These are phyloP conservation scores for Butyriboletus loyo DNA, from an alignment of 768 basidiomycete genomes.

Conservation along the genomic window DNA sequence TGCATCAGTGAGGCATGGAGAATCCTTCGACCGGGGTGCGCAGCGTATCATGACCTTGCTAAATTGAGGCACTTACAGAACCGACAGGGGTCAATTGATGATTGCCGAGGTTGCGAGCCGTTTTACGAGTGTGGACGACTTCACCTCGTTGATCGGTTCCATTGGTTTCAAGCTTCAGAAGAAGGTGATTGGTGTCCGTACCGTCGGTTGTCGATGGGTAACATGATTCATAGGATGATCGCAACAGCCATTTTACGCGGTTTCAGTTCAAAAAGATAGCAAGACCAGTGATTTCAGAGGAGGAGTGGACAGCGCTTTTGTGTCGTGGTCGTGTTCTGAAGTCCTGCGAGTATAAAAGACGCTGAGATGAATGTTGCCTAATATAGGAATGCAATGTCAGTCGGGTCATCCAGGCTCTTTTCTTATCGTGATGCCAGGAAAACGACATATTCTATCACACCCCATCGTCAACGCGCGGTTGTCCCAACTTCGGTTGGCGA, in stretches of 20 bases:
- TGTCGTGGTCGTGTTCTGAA: conserved; percentile 61
- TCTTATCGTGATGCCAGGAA: conserved; percentile 28
- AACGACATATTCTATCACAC: conserved; percentile 58
- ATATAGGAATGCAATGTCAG: background rate
- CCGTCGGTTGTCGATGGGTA: background rate
- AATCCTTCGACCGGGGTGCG: conserved; percentile 78
- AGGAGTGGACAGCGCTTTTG: conserved; percentile 59
- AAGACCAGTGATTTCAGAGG: conserved; percentile 44
- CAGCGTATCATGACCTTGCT: conserved; percentile 10
- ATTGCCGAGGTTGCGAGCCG: conserved; percentile 90
- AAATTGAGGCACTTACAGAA: conserved; percentile 7
- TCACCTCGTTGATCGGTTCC: conserved; percentile 56
- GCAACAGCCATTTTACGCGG: conserved; percentile 81
- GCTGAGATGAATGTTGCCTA: conserved; percentile 40
- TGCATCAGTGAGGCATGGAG: conserved; percentile 89
- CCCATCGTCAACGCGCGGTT: conserved; percentile 73
- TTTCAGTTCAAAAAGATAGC: conserved; percentile 74
- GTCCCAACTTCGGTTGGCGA: conserved; percentile 61
- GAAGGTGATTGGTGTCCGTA: conserved; percentile 47
- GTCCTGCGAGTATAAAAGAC: conserved; percentile 90
- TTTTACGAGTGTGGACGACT: conserved; percentile 65
- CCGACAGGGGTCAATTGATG: conserved; percentile 69
- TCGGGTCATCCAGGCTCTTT: background rate
- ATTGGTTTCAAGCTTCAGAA: conserved; percentile 71
- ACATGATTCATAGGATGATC: conserved; percentile 55